These are phyloP conservation scores for Solanum raphanifolium DNA, from an alignment of 257 asterid genomes.

Conservation along the genomic window DNA sequence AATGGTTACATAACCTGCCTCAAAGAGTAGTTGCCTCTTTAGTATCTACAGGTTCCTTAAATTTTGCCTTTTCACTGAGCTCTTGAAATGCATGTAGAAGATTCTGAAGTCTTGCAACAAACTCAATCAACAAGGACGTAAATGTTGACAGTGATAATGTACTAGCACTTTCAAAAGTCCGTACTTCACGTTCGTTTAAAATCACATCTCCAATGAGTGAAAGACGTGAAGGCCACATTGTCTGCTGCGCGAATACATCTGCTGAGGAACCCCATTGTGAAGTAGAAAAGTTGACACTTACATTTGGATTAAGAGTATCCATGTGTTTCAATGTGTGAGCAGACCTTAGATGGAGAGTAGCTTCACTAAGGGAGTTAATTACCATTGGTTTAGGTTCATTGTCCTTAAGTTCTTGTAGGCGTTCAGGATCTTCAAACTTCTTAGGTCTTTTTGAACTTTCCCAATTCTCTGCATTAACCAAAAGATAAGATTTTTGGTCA, in stretches of 20 bases:
- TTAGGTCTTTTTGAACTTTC: conserved; percentile 43
- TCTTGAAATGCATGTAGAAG: conserved; percentile 57
- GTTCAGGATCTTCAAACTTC: conserved; percentile 45
- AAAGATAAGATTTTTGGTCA: conserved; percentile 77
- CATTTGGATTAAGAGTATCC: conserved; percentile 32
- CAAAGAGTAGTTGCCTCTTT: conserved; percentile 26
- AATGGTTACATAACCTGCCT: conserved; percentile 19
- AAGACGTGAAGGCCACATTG: conserved; percentile 90
- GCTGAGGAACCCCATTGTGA: conserved; percentile 74
- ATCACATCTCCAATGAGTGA: conserved; percentile 62
- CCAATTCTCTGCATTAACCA: conserved; percentile 81
- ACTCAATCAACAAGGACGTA: conserved; percentile 77
- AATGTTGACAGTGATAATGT: conserved; percentile 79
- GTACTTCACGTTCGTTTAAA: conserved; percentile 69
- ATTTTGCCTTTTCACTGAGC: conserved; percentile 68
- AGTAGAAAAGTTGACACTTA: conserved; percentile 26
- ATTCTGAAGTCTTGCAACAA: conserved; percentile 92
- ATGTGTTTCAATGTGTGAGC: conserved; percentile 20
- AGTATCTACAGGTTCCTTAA: conserved; percentile 35
- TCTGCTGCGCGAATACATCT: conserved; percentile 46
- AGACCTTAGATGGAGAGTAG: conserved; percentile 34
- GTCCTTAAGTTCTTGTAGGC: conserved; percentile 60
- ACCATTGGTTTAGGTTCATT: conserved; percentile 31
- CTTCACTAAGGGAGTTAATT: conserved; percentile 47
- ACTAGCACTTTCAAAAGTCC: conserved; percentile 85